Percentiles rank a stretch among this genome's conserved stretches.
Conservation (phyloP, 225 moss, liverwort and hornwort genomes). For the Marchantia paleacea region DNA sequence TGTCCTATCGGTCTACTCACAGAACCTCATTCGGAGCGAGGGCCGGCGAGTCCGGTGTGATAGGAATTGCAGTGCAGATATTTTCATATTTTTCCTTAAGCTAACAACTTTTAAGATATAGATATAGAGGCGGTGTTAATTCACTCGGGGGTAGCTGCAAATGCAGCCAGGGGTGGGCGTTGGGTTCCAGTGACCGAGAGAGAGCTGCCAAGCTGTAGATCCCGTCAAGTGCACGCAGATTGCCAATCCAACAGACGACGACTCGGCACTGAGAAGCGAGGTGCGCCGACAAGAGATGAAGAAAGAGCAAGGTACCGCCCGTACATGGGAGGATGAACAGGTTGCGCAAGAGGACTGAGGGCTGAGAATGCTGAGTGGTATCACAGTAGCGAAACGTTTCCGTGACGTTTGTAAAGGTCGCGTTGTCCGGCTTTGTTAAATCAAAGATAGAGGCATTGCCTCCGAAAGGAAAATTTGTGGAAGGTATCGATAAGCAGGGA, state of each 20-base stretch:
- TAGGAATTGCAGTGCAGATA: not conserved
- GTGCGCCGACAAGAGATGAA: not conserved
- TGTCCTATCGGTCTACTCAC: not conserved
- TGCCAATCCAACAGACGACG: not conserved
- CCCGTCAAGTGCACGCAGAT: slow-evolving; percentile 13
- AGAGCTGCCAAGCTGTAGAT: slow-evolving; percentile 10
- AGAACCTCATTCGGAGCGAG: no score
- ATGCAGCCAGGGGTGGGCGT: slow-evolving; percentile 12
- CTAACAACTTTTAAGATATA: slow-evolving; percentile 2
- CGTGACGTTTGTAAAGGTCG: not conserved
- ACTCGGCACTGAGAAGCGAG: slow-evolving; percentile 15
- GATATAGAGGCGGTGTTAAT: not conserved
- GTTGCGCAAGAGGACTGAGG: slow-evolving; percentile 11
- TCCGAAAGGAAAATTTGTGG: not conserved
- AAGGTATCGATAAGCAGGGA: slow-evolving; percentile 11
- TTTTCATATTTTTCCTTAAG: not conserved
- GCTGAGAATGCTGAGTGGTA: slow-evolving; percentile 14
- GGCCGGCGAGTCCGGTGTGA: not conserved
- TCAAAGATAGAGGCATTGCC: slow-evolving; percentile 7
- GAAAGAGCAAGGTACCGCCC: slow-evolving; percentile 8
- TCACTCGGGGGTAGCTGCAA: not conserved
- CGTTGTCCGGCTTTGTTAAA: not conserved
- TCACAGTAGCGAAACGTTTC: slow-evolving; percentile 2
- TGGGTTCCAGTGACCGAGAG: slow-evolving; percentile 12
- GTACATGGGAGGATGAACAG: slow-evolving; percentile 16